Evolutionary conservation across 768 basidiomycete species (phyloP).

Genomic region (Neoboletus brunneissimus): DNA sequence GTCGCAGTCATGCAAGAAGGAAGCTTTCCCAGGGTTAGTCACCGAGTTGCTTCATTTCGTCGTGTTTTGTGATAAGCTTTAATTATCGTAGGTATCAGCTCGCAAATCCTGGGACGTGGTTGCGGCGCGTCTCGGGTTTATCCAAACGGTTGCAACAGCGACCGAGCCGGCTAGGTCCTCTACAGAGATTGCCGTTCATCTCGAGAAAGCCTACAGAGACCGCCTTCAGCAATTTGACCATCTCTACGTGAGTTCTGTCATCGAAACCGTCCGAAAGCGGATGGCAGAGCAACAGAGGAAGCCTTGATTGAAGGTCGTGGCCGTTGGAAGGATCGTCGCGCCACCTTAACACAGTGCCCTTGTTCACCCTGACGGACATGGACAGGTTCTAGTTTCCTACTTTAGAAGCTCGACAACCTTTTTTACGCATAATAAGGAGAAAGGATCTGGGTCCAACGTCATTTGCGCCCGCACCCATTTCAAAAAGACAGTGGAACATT

Average conservation of each 20-base stretch:
- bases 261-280: constrained; percentile 32
- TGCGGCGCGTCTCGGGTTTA: constrained; percentile 27
- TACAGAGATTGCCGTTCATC: constrained; percentile 23
- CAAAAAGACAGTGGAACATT: constrained; percentile 5
- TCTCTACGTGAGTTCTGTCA: constrained; percentile 32
- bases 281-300: constrained; percentile 33
- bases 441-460: constrained; percentile 2
- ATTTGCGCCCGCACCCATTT: constrained; percentile 1
- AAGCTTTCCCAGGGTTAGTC: constrained; percentile 28
- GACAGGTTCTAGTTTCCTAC: constrained; percentile 3
- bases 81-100: constrained; percentile 18
- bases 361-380: constrained; percentile 6
- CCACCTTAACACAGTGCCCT: neutral
- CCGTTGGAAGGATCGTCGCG: constrained; percentile 8
- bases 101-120: constrained; percentile 30
- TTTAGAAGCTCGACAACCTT: constrained; percentile 16
- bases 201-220: constrained; percentile 28
- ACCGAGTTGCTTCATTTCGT: neutral
- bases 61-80: neutral
- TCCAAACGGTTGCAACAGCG: constrained; percentile 21
- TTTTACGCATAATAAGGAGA: constrained; percentile 1
- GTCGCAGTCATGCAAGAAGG: constrained; percentile 34
- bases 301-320: constrained; percentile 16
- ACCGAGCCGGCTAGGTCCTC: constrained; percentile 25
- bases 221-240: constrained; percentile 34